A percentile compares a stretch with the other conserved stretches of the same genome.
phyloP scores from a whole-genome alignment of 768 basidiomycete species.

The Rhodocollybia butyracea region DNA sequence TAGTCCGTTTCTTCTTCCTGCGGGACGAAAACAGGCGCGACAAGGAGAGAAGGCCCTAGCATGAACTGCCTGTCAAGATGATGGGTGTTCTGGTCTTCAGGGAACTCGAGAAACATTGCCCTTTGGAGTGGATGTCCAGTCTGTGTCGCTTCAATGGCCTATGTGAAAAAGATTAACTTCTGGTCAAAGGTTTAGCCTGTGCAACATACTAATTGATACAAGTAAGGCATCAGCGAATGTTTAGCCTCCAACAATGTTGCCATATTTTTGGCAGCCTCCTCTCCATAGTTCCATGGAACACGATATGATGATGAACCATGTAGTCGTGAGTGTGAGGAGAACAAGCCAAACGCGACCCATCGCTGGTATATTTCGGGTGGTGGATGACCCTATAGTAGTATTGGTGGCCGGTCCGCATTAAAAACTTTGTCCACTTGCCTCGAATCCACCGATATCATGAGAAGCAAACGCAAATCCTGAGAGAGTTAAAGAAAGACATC shows the following conservation, averaged over 20 bases:
- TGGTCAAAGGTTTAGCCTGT: background rate
- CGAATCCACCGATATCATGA: slow-evolving; percentile 78
- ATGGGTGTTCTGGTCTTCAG: slow-evolving; percentile 56
- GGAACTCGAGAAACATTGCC: slow-evolving; percentile 68
- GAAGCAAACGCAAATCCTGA: slow-evolving; percentile 73
- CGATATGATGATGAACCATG: slow-evolving; percentile 75
- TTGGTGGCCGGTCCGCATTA: background rate
- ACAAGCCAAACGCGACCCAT: slow-evolving; percentile 75
- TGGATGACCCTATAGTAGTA: slow-evolving; percentile 50
- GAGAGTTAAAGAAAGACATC: slow-evolving; percentile 58
- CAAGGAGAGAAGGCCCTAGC: slow-evolving; percentile 51
- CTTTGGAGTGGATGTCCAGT: slow-evolving; percentile 57
- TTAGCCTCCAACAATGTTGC: slow-evolving; percentile 59
- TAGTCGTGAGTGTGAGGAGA: slow-evolving; percentile 72
- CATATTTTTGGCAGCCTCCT: slow-evolving; percentile 64
- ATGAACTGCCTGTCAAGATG: slow-evolving; percentile 48
- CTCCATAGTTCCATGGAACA: slow-evolving; percentile 76
- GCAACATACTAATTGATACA: slow-evolving; percentile 49
- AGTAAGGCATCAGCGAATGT: slow-evolving; percentile 72
- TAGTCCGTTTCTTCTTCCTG: slow-evolving; percentile 53
- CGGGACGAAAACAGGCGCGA: slow-evolving; percentile 60
- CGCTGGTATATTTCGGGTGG: slow-evolving; percentile 69
- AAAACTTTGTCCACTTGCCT: slow-evolving; percentile 32
- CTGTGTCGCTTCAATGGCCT: slow-evolving; percentile 50
- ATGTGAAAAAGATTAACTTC: background rate